phyloP scores from a whole-genome alignment of 176 grass and related monocot species.

The Echinochloa phyllopogon region DNA sequence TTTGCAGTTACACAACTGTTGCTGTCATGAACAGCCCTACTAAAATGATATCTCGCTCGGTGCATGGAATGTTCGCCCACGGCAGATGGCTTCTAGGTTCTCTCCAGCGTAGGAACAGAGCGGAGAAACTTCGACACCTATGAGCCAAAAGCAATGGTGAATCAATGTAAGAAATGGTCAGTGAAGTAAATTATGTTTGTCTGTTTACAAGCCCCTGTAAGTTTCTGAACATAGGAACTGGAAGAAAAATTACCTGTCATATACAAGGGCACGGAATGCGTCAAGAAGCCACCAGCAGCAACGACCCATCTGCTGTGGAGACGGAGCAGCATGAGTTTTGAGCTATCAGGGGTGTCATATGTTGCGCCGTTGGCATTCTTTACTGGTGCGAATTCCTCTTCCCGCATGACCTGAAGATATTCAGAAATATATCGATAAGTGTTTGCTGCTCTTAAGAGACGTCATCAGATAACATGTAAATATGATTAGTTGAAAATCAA shows the following conservation, averaged over 20 bases:
- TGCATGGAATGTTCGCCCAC: conserved; percentile 84
- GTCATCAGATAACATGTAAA: background rate
- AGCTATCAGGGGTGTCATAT: conserved; percentile 87
- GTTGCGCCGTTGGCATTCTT: conserved; percentile 89
- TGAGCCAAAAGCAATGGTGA: background rate
- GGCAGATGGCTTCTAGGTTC: conserved; percentile 91
- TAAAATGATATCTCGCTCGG: conserved; percentile 85
- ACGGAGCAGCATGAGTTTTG: conserved; percentile 89
- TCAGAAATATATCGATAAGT: background rate
- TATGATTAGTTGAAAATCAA: background rate
- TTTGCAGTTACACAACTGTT: background rate
- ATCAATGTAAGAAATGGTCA: background rate
- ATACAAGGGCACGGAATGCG: conserved; percentile 93
- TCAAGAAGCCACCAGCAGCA: conserved; percentile 94
- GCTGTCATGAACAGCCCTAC: background rate
- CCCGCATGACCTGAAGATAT: conserved; percentile 64
- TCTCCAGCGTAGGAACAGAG: conserved; percentile 77
- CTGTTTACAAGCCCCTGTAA: background rate
- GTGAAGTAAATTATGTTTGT: background rate
- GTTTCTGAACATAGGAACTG: background rate
- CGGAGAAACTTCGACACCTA: conserved; percentile 89
- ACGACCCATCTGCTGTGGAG: conserved; percentile 99
- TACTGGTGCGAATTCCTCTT: conserved; percentile 98
- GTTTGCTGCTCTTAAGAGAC: conserved; percentile 13
- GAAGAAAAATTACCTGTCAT: conserved; percentile 73